Conservation (phyloP, 345 rosid species). For the Brassica incana region DNA sequence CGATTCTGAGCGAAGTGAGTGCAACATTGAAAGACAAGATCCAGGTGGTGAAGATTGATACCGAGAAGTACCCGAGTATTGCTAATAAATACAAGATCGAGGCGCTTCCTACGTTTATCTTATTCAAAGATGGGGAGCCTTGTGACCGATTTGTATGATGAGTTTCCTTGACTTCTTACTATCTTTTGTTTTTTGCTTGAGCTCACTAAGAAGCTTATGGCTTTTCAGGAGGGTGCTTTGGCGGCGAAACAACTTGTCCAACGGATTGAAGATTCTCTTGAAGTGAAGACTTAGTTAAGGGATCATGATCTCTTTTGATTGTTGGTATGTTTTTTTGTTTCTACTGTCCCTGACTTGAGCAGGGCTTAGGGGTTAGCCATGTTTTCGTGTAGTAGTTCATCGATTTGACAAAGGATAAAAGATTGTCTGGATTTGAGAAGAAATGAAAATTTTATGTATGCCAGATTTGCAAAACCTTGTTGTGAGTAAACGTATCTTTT, state of each 20-base stretch:
- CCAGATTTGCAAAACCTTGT: neutral
- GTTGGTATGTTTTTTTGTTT: constrained; percentile 1
- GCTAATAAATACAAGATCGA: constrained; percentile 72
- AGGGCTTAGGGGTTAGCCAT: constrained; percentile 3
- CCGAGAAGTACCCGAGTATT: constrained; percentile 81
- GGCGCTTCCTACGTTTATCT: constrained; percentile 87
- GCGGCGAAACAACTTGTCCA: constrained; percentile 64
- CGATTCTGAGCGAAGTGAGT: constrained; percentile 78
- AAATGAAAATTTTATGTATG: neutral
- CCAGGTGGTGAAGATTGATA: constrained; percentile 86
- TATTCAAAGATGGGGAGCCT: constrained; percentile 85
- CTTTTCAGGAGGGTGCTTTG: constrained; percentile 83
- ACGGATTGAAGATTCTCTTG: constrained; percentile 67
- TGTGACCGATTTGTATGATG: constrained; percentile 86
- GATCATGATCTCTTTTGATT: constrained; percentile 11
- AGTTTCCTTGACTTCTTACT: neutral
- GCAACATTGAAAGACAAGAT: constrained; percentile 62
- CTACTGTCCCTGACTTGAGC: neutral
- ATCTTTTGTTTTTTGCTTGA: neutral
- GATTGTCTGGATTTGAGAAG: neutral
- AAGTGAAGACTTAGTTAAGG: constrained; percentile 57
- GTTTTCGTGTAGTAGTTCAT: neutral
- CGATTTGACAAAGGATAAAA: neutral
- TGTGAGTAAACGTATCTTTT: neutral
- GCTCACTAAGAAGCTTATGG: neutral